Evolutionary conservation across 1,284 basidiomycete genomes (phyloP).

Genomic region (Tilletia indica): DNA sequence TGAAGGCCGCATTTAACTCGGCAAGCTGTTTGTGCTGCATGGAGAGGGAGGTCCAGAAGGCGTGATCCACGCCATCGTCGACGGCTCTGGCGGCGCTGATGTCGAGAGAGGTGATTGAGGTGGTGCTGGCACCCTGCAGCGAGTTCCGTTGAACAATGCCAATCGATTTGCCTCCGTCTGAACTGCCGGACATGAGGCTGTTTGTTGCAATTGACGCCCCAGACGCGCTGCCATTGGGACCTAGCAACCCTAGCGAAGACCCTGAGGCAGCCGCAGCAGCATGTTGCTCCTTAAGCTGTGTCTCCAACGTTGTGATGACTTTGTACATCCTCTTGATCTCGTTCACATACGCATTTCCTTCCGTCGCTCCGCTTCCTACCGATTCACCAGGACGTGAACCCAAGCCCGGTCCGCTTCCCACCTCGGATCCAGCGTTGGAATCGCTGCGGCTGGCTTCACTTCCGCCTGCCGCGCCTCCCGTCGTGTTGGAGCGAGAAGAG

Average conservation of each 20-base stretch:
- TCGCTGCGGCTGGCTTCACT: background rate
- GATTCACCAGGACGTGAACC: background rate
- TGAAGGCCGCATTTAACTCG: slow-evolving; percentile 81
- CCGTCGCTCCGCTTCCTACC: slow-evolving; percentile 33
- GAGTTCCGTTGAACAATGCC: slow-evolving; percentile 26
- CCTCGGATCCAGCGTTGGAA: background rate
- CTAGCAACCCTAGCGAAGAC: background rate
- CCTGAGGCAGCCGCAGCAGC: slow-evolving; percentile 54
- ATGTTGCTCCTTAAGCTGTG: slow-evolving; percentile 65
- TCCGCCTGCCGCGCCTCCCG: slow-evolving; percentile 14
- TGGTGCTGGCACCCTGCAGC: background rate
- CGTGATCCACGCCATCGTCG: slow-evolving; percentile 29
- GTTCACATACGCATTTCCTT: slow-evolving; percentile 66
- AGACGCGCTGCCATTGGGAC: background rate
- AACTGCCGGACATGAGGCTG: background rate
- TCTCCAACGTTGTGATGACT: slow-evolving; percentile 70
- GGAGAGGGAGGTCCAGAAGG: slow-evolving; percentile 37
- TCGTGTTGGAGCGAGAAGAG: background rate
- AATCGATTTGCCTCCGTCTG: background rate
- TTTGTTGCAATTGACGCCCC: too few relatives aligned
- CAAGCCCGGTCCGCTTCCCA: background rate
- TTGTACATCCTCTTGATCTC: slow-evolving; percentile 79
- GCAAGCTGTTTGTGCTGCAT: slow-evolving; percentile 66
- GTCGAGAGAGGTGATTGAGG: background rate
- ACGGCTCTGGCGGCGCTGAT: background rate